Percentiles rank a stretch among this genome's conserved stretches.
Evolutionary conservation across 768 basidiomycete species (phyloP).

Genomic region (Leucocoprinus leucothites): DNA sequence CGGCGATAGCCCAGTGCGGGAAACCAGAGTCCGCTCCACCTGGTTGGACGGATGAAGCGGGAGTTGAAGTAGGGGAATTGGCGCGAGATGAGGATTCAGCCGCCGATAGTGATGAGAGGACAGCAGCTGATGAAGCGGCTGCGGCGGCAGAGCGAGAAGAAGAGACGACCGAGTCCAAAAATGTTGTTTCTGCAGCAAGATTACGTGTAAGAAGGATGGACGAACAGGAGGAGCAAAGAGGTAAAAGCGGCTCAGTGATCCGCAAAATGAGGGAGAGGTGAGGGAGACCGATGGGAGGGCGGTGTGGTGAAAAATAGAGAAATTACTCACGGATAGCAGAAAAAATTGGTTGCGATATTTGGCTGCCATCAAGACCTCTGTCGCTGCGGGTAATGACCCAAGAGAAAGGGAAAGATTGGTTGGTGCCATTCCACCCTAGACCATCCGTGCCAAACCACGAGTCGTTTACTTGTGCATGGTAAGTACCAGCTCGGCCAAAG

Average conservation of each 20-base stretch:
- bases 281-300: background rate
- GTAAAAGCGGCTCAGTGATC: conserved; percentile 6
- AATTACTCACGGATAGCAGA: conserved; percentile 70
- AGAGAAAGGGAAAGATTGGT: conserved; percentile 67
- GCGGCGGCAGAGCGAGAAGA: conserved; percentile 49
- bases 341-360: conserved; percentile 70
- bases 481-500: conserved; percentile 49
- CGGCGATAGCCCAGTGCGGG: conserved; percentile 90
- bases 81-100: conserved; percentile 20
- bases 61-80: conserved; percentile 15
- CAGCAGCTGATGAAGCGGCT: conserved; percentile 28
- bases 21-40: conserved; percentile 40
- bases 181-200: conserved; percentile 61
- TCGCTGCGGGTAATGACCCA: conserved; percentile 73
- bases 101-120: conserved; percentile 29
- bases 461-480: conserved; percentile 63
- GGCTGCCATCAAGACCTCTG: conserved; percentile 51
- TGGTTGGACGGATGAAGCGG: conserved; percentile 42
- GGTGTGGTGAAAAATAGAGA: background rate
- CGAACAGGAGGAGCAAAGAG: conserved; percentile 7
- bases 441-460: conserved; percentile 67
- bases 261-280: conserved; percentile 2
- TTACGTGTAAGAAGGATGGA: conserved; percentile 13
- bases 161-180: conserved; percentile 61
- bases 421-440: conserved; percentile 41